Evolutionary conservation across 2,329 filamentous ascomycete genomes (phyloP).

Genomic region (Emmonsia crescens): DNA sequence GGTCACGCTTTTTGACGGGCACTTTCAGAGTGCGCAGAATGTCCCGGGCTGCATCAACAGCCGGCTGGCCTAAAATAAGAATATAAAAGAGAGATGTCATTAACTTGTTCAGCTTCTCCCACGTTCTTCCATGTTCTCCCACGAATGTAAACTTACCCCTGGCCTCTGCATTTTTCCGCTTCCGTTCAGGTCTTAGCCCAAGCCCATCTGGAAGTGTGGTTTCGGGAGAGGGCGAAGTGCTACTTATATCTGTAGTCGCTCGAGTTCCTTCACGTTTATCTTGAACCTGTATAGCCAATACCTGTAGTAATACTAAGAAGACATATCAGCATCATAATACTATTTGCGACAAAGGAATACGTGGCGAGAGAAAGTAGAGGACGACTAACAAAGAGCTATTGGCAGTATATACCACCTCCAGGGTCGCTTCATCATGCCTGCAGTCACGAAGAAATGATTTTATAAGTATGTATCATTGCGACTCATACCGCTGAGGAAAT

Average conservation of each 20-base stretch:
- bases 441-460: neutral
- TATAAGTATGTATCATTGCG: conserved; percentile 5
- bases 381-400: conserved; percentile 10
- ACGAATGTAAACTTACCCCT: neutral
- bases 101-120: neutral
- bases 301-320: conserved; percentile 7
- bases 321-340: neutral
- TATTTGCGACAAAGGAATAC: neutral
- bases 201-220: conserved; percentile 3
- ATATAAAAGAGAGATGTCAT: neutral
- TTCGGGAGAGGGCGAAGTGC: neutral
- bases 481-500: neutral
- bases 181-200: neutral
- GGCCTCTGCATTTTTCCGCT: neutral
- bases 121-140: neutral
- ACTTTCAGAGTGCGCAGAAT: conserved; percentile 12
- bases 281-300: conserved; percentile 6
- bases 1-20: conserved; percentile 22
- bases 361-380: neutral
- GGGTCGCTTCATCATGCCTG: conserved; percentile 11
- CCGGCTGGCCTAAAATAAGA: conserved; percentile 11
- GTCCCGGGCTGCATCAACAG: conserved; percentile 13
- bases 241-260: conserved; percentile 1
- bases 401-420: conserved; percentile 14
- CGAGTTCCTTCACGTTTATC: neutral